phyloP scores from a whole-genome alignment of 2,329 filamentous ascomycete species.

The Pseudocercospora pini-densiflorae region DNA sequence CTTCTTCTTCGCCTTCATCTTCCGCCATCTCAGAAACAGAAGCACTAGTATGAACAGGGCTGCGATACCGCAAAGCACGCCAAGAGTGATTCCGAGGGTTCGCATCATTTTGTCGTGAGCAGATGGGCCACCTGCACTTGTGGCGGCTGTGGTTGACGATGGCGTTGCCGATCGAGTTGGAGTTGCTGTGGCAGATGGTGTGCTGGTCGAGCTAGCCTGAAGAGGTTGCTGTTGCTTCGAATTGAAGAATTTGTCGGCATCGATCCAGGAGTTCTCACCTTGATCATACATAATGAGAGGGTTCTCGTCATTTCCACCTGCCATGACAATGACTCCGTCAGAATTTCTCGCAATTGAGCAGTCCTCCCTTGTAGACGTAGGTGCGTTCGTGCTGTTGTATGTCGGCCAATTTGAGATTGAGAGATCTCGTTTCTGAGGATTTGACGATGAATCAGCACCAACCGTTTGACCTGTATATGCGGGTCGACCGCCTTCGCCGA shows the following conservation, averaged over 20 bases:
- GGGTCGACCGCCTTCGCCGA: conserved; percentile 61
- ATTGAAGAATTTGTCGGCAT: conserved; percentile 68
- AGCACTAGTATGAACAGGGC: conserved; percentile 73
- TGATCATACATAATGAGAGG: conserved; percentile 79
- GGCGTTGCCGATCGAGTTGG: conserved; percentile 43
- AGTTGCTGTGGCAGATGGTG: conserved; percentile 43
- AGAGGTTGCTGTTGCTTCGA: conserved; percentile 46
- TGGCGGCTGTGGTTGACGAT: conserved; percentile 42
- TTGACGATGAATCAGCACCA: conserved; percentile 37
- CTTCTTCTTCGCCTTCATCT: conserved; percentile 61
- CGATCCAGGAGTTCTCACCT: conserved; percentile 75
- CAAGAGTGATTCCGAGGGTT: conserved; percentile 81
- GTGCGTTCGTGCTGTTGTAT: conserved; percentile 78
- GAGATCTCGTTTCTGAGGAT: conserved; percentile 56
- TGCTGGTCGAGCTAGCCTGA: conserved; percentile 33
- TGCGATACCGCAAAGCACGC: conserved; percentile 76
- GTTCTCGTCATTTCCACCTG: conserved; percentile 71
- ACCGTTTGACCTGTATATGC: conserved; percentile 55
- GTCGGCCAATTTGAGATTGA: conserved; percentile 70
- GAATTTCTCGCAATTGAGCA: conserved; percentile 73
- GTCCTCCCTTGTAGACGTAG: conserved; percentile 65
- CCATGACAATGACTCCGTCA: conserved; percentile 72
- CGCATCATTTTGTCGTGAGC: conserved; percentile 56
- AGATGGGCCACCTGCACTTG: conserved; percentile 35
- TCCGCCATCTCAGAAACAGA: conserved; percentile 66